phyloP scores from a whole-genome alignment of 805 yeast genomes.

The Candida maltosa region DNA sequence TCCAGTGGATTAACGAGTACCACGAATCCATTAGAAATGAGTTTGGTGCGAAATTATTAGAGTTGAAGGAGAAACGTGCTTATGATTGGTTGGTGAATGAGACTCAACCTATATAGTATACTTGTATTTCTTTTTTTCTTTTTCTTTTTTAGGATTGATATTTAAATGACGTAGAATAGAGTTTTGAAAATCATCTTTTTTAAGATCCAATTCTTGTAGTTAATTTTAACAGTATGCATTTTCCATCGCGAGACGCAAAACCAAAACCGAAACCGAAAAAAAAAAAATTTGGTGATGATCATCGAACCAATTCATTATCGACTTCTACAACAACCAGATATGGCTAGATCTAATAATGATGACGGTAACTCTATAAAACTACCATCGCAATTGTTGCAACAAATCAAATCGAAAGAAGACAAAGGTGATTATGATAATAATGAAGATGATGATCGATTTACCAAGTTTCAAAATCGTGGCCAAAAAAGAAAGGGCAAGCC shows the following conservation, averaged over 20 bases:
- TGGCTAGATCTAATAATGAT: conserved; percentile 8
- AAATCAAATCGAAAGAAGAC: conserved; percentile 40
- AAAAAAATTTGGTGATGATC: too few species aligned
- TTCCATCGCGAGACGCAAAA: too few species aligned
- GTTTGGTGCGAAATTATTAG: conserved; percentile 42
- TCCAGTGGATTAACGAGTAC: conserved; percentile 38
- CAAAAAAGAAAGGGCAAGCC: conserved; percentile 21
- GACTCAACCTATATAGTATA: conserved; percentile 36
- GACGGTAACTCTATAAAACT: conserved; percentile 43
- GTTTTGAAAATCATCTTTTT: too few species aligned
- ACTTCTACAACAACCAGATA: too few species aligned
- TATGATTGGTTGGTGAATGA: conserved; percentile 71
- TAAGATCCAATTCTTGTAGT: too few species aligned
- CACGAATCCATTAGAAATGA: conserved; percentile 30
- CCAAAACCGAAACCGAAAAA: too few species aligned
- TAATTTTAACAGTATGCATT: too few species aligned
- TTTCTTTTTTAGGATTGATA: too few species aligned
- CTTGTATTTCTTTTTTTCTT: too few species aligned
- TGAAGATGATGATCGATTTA: conserved; percentile 15
- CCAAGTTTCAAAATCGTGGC: conserved; percentile 10
- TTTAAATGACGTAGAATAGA: conserved; percentile 1
- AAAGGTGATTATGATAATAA: conserved; percentile 40
- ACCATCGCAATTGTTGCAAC: conserved; percentile 54
- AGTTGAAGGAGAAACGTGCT: conserved; percentile 54
- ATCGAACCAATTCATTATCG: too few species aligned